These are phyloP conservation scores for Globisporangium paroecandrum DNA, from an alignment of 352 stramenopile species.

Conservation along the genomic window DNA sequence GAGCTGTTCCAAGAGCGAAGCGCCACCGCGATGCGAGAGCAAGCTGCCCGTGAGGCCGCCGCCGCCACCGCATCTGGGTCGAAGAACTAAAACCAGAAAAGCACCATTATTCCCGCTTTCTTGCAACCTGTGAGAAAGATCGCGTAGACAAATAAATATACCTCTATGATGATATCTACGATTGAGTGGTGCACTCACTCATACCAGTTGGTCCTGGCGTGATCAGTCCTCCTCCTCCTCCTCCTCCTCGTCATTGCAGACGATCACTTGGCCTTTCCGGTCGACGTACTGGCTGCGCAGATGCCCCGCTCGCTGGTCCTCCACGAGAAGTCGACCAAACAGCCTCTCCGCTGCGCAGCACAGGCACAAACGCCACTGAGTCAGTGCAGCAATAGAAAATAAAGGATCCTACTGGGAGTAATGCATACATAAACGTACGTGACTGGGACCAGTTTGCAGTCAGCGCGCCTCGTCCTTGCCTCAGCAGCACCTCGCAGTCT, in stretches of 20 bases:
- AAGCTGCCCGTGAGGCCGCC: constrained; percentile 69
- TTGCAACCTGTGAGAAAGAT: background rate
- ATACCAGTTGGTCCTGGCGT: background rate
- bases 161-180: constrained; percentile 19
- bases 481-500: constrained; percentile 27
- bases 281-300: constrained; percentile 64
- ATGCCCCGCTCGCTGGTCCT: constrained; percentile 47
- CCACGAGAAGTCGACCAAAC: constrained; percentile 36
- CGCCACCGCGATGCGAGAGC: constrained; percentile 63
- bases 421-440: constrained; percentile 25
- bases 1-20: constrained; percentile 81
- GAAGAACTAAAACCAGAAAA: constrained; percentile 23
- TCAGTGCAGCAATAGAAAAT: too few relatives aligned
- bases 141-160: constrained; percentile 26
- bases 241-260: constrained; percentile 32
- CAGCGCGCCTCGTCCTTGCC: constrained; percentile 38
- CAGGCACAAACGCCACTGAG: background rate
- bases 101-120: constrained; percentile 7
- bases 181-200: background rate
- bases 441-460: constrained; percentile 49
- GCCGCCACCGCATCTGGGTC: constrained; percentile 7
- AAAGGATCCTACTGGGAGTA: background rate
- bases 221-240: background rate
- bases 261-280: constrained; percentile 43
- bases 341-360: constrained; percentile 43